Evolutionary conservation across 139 green algal species (phyloP), one percentile per base, ranked within the genome.

Genomic region (Tetraselmis striata): DNA sequence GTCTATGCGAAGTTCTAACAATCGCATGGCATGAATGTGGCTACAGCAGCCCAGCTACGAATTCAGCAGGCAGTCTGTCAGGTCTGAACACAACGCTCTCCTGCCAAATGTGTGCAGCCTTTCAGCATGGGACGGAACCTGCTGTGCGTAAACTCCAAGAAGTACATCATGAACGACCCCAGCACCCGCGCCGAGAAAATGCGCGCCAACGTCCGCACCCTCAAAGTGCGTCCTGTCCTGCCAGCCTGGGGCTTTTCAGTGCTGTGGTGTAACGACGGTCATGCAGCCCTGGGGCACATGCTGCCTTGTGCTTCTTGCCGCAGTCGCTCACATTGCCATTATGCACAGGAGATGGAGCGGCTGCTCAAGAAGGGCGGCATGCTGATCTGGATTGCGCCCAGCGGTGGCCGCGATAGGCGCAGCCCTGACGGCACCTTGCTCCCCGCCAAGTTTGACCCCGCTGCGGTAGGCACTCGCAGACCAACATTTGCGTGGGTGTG

Each of bases 81-180:
- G n/a, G n/a, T n/a, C n/a, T n/a, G n/a, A n/a, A n/a, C n/a, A n/a
- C n/a, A n/a, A n/a, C n/a, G n/a, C n/a, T n/a, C n/a, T n/a, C n/a
- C n/a, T n/a, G n/a, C n/a, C n/a, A n/a, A n/a, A n/a, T n/a, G n/a
- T 67, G 11, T 18, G 18, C 45, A 67, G 83, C 97, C 97, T 45
- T 99, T 99, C 94, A 96, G 90, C 84, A 99, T 99, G 96, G 97
- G 97, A 30, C 93, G 97, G 84, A 99, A 99, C 91, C 92, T 99
- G 25, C 98, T 99, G 81, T 99, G 97, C 86, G 95, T 99, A 75
- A 92, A 99, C 89, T 98, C 92, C 77, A 99, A 98, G 91, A 98
- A 98, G 88, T 95, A 97, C 89, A 92, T 99, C 81, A 91, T 98
- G 84, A 95, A 99, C 82, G 85, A 92, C 23, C 97, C 97, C 1